Evolutionary conservation across 306 rosid species (phyloP), one percentile per base, ranked within the genome.

Genomic region (Sophora flavescens): DNA sequence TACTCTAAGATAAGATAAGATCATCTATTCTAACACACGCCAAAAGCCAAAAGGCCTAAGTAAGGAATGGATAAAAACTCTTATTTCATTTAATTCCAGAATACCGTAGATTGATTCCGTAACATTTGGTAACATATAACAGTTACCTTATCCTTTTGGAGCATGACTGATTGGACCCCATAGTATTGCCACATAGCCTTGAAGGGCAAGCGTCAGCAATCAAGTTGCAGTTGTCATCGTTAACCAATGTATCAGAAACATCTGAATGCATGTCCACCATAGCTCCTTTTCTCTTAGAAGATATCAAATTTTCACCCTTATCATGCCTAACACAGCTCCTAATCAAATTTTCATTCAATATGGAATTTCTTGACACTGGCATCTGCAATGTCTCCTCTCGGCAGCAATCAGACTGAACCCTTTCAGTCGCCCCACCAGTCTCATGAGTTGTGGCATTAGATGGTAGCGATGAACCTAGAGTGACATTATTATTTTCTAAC

Each of bases 121-220:
- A 28, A 18, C 17, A 63, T 78, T 58, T 52, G 72, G 53, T 50
- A 57, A 76, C 62, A 74, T 72, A 68, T 68, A 84, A 64, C 60
- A 68, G 66, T 74, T 74, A 92, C 96, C 97, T 87, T 81, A 59
- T 91, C 74, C 86, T 84, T 77, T 90, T 85, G 63, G 78, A 86
- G 81, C 85, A 80, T 65, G 70, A 48, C 65, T 66, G 78, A 1
- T 82, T 82, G 36, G 81, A 82, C 72, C 73, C 90, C 61, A 58
- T 83, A 57, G 53, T 32, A 78, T 63, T 61, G 45, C 78, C 15
- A 70, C 84, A 64, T 60, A 67, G 78, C 57, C 54, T 82, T 50
- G 79, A 75, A 6, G 86, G 53, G 45, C 16, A 9, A 2, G 83
- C 33, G 79, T 72, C 86, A 59, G 70, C 78, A 77, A 45, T 74